These are phyloP conservation scores for Neurospora tetrasperma DNA, from an alignment of 495 filamentous ascomycete species.

Conservation along the genomic window DNA sequence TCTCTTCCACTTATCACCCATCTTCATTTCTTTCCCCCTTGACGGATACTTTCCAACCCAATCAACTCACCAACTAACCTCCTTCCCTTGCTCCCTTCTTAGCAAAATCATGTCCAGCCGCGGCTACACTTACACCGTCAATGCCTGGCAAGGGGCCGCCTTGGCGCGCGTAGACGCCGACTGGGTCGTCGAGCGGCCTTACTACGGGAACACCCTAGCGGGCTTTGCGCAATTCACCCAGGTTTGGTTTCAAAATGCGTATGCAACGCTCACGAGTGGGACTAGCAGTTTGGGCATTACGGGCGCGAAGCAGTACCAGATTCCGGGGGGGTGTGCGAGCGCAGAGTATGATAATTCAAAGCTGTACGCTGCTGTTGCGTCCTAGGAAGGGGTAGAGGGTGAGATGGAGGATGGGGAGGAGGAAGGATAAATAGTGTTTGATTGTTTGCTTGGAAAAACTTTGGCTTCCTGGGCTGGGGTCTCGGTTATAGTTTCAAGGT, in stretches of 20 bases:
- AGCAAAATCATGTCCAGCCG: constrained; percentile 16
- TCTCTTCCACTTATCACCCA: neutral
- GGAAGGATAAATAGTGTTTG: neutral
- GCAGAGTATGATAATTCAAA: constrained; percentile 12
- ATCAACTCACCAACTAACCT: neutral
- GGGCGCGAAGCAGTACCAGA: constrained; percentile 22
- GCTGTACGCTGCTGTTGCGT: neutral
- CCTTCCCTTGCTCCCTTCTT: too few relatives aligned
- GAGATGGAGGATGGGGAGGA: neutral
- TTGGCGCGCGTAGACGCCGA: constrained; percentile 19
- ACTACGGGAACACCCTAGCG: constrained; percentile 12
- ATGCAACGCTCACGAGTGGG: constrained; percentile 2
- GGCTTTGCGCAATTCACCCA: constrained; percentile 18
- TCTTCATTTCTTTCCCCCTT: neutral
- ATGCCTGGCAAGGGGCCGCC: constrained; percentile 6
- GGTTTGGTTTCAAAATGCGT: constrained; percentile 21
- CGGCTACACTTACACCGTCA: constrained; percentile 7
- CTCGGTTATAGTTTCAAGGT: neutral
- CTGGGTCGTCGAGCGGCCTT: constrained; percentile 23
- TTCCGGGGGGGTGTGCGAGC: constrained; percentile 8
- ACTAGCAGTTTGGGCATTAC: constrained; percentile 10
- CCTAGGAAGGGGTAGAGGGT: neutral
- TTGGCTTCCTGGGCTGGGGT: neutral
- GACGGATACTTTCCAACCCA: neutral
- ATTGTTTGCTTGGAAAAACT: neutral